Base-by-base conservation (phyloP, 164 flowering plant species). In the Umbellularia californica region DNA sequence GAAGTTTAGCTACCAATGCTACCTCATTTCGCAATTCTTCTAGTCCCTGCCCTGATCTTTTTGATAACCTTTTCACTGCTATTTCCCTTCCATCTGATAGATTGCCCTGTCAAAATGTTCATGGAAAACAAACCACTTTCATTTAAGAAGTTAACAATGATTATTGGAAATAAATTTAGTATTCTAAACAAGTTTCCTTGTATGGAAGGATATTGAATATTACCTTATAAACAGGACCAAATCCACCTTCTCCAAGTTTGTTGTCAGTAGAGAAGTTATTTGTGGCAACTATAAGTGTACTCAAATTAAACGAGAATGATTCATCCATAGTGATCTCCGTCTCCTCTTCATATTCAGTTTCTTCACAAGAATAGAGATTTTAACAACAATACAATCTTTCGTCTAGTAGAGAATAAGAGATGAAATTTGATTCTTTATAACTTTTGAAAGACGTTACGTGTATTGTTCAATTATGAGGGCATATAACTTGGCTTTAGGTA, bases 21-120 rank as follows among this genome's bases (percentile, higher is more conserved):
- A 67, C 77, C 65, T 80, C 82, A 51, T 76, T 80, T 71, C 58
- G 41, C 20, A 80, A 80, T 73, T 79, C 76, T 41, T 25, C 10
- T 3, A 33, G 68, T 0, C 79, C 82, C 64, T 79, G 79, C 23
- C 75, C 76, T 11, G 82, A 76, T 13, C 24, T 12, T 67, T 11
- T 35, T 14, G 79, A 79, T 10, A 79, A 65, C 33, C 82, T 77
- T 62, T 77, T 80, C 10, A 80, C 80, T 2, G 82, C 80, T 58
- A 77, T 68, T 74, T 77, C 80, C 72, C 68, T 69, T 17, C 80
- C 80, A 71, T 71, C 25, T 28, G 62, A 50, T 5, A 80, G 74
- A 6, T 1, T 30, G 9, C 82, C 82, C 82, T 79, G 74, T 52
- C 10, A 23, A 60, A 60, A 60, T 19, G 11, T 60, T 23, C 7